phyloP scores from a whole-genome alignment of 208 protist genomes.

The Giardia duodenalis region DNA sequence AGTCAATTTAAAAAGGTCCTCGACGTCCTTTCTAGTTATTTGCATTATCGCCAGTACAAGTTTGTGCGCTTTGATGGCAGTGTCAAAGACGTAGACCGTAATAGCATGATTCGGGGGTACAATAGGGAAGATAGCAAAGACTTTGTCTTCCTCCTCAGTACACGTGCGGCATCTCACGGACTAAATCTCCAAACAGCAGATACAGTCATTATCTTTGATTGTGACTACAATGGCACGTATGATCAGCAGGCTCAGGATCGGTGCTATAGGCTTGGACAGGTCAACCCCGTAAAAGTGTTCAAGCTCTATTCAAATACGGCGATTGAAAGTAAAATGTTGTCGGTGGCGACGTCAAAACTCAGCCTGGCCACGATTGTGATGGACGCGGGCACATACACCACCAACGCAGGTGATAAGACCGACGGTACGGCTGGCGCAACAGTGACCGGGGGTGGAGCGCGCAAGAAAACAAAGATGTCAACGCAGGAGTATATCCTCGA shows the following conservation, averaged over 20 bases:
- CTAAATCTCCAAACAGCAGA: slow-evolving; percentile 27
- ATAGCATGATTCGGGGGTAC: background rate
- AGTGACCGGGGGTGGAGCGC: background rate
- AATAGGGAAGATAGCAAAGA: background rate
- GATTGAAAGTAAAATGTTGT: slow-evolving; percentile 11
- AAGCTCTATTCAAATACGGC: slow-evolving; percentile 8
- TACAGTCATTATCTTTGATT: slow-evolving; percentile 28
- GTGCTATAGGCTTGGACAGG: background rate
- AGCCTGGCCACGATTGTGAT: background rate
- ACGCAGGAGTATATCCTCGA: slow-evolving; percentile 16
- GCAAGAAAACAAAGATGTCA: background rate
- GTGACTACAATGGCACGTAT: slow-evolving; percentile 29
- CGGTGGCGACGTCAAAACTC: background rate
- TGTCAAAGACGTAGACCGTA: slow-evolving; percentile 11
- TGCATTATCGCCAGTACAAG: background rate
- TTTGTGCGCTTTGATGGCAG: slow-evolving; percentile 24
- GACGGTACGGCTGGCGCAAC: background rate
- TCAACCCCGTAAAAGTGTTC: slow-evolving; percentile 16
- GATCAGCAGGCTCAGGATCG: slow-evolving; percentile 20
- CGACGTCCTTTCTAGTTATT: background rate
- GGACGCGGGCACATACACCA: background rate
- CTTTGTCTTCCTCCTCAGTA: slow-evolving; percentile 27
- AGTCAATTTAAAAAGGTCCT: slow-evolving; percentile 9
- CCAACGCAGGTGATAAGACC: background rate
- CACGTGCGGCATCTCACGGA: background rate